Conservation (phyloP, 1,139 yeast genomes). For the Geotrichum cucujoidarum region DNA sequence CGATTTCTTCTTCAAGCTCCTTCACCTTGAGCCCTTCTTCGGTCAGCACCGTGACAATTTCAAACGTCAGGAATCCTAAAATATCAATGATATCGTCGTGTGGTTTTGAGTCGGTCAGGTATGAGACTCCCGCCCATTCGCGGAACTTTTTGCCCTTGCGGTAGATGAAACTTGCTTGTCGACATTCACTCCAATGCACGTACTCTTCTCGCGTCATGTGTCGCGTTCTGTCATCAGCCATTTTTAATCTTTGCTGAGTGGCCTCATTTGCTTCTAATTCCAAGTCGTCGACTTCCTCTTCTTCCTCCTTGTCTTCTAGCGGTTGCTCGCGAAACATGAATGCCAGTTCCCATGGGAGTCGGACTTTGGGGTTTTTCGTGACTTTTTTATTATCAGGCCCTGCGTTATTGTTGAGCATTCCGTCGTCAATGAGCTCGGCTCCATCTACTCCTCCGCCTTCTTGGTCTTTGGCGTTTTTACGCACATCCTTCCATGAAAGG, state of each 20-base stretch:
- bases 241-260: conserved; percentile 77
- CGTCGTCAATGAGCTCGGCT: conserved; percentile 49
- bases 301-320: conserved; percentile 71
- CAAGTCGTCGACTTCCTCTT: conserved; percentile 48
- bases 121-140: conserved; percentile 92
- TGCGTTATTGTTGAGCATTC: conserved; percentile 27
- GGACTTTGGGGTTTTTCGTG: conserved; percentile 64
- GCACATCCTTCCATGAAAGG: conserved; percentile 93
- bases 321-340: conserved; percentile 93
- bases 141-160: conserved; percentile 87
- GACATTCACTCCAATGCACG: conserved; percentile 97
- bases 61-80: conserved; percentile 90
- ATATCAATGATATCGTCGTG: conserved; percentile 96
- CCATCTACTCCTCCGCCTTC: conserved; percentile 77
- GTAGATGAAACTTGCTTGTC: conserved; percentile 95
- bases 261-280: conserved; percentile 87
- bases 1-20: conserved; percentile 53
- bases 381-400: conserved; percentile 44
- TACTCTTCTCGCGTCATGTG: conserved; percentile 96
- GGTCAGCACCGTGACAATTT: conserved; percentile 89
- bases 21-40: conserved; percentile 86
- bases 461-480: conserved; percentile 95
- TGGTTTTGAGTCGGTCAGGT: conserved; percentile 83
- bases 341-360: conserved; percentile 93
- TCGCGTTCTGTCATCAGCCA: conserved; percentile 89